Evolutionary conservation across 2,329 filamentous ascomycete species (phyloP).

Genomic region (Fusarium sulawesiense): DNA sequence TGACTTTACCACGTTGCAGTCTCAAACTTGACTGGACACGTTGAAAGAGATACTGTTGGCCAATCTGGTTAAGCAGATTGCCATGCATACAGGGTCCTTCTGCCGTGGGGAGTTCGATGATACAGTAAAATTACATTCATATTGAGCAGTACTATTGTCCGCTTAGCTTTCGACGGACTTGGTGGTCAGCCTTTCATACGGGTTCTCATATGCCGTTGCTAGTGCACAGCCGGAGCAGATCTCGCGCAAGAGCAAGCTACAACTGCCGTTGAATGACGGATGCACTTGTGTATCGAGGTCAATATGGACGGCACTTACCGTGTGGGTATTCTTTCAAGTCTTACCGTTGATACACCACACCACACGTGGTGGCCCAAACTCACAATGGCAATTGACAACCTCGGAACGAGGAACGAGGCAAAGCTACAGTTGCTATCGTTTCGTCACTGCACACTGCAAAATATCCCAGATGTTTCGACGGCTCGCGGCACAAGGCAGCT

Average conservation of each 20-base stretch:
- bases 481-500: not conserved
- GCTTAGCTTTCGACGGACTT: not conserved
- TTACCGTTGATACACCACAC: constrained; percentile 19
- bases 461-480: not conserved
- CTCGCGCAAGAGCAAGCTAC: not conserved
- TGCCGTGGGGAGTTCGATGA: not conserved
- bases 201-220: not conserved
- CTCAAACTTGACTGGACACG: not conserved
- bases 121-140: not conserved
- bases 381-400: not conserved
- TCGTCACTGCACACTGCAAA: not conserved
- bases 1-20: constrained; percentile 1
- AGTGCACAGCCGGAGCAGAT: not conserved
- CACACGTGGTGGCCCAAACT: constrained; percentile 5
- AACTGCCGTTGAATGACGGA: constrained; percentile 5
- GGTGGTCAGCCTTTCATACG: not conserved
- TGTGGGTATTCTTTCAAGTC: constrained; percentile 12
- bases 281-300: not conserved
- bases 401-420: constrained; percentile 15
- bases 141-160: not conserved
- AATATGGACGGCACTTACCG: not conserved
- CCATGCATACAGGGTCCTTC: constrained; percentile 1
- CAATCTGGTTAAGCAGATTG: not conserved
- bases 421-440: not conserved
- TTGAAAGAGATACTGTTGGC: not conserved